A percentile compares a stretch with the other conserved stretches of the same genome.
Conservation (phyloP, 345 rosid genomes). For the Brassica juncea region DNA sequence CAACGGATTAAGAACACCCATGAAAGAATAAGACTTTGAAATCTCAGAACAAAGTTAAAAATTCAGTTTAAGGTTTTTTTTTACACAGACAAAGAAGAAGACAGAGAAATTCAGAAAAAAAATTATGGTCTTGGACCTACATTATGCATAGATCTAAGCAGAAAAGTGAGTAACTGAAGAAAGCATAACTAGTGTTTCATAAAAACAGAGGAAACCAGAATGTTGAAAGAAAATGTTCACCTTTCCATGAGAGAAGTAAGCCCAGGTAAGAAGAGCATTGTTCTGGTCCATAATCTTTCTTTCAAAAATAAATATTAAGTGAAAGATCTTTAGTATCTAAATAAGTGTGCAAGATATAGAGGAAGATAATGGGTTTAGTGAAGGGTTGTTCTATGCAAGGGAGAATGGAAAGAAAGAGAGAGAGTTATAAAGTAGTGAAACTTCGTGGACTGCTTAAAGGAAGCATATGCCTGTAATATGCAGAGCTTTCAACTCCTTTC, state of each 20-base stretch:
- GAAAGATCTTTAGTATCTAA: not conserved
- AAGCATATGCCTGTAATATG: constrained; percentile 13
- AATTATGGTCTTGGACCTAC: constrained; percentile 3
- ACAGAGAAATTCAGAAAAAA: not conserved
- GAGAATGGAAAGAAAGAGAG: not conserved
- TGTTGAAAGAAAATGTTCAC: constrained; percentile 36
- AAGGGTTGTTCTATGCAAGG: constrained; percentile 16
- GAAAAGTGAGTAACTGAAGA: not conserved
- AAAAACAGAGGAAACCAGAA: constrained; percentile 10
- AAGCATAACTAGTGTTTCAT: not conserved
- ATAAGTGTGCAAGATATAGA: constrained; percentile 4
- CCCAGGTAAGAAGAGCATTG: constrained; percentile 58
- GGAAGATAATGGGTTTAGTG: constrained; percentile 24
- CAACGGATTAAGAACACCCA: constrained; percentile 6
- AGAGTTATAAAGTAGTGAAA: constrained; percentile 22
- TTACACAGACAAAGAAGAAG: constrained; percentile 11
- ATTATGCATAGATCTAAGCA: constrained; percentile 32
- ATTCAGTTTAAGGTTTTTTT: not conserved
- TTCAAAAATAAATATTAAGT: not conserved
- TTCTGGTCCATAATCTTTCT: constrained; percentile 62
- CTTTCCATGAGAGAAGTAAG: constrained; percentile 77
- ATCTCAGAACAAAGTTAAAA: not conserved
- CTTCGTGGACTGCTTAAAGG: constrained; percentile 30
- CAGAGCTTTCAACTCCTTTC: constrained; percentile 33
- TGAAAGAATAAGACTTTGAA: not conserved